A percentile compares a stretch with the other conserved stretches of the same genome.
Evolutionary conservation across 139 green algal genomes (phyloP).

Genomic region (Tetradesmus lagerheimii): DNA sequence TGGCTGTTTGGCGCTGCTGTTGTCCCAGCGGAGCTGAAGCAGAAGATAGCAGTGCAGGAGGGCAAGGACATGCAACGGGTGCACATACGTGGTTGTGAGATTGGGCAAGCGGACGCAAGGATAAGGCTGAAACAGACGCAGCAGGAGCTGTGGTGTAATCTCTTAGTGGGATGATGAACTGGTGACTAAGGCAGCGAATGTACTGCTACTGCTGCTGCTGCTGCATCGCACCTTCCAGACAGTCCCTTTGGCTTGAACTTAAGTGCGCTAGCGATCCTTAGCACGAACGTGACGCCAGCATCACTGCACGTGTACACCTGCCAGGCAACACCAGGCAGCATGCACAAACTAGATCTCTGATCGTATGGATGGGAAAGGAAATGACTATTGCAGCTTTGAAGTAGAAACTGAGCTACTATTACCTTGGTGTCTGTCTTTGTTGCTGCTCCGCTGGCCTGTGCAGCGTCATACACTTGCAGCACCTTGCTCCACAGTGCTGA

Average conservation of each 20-base stretch:
- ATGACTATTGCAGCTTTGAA: background rate
- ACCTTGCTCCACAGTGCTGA: background rate
- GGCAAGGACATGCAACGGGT: background rate
- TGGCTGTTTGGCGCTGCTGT: background rate
- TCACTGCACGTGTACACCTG: background rate
- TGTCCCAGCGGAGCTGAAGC: background rate
- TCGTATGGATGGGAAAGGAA: no score
- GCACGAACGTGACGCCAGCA: conserved; percentile 58
- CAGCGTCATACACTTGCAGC: conserved; percentile 30
- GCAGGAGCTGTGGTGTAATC: no score
- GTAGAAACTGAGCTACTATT: background rate
- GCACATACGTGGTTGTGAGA: background rate
- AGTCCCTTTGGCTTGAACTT: conserved; percentile 76
- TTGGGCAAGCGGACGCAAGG: background rate
- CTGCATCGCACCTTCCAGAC: background rate
- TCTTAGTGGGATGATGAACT: no score
- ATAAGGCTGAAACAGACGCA: no score
- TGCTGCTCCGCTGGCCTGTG: conserved; percentile 33
- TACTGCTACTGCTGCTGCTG: background rate
- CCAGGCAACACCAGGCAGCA: background rate
- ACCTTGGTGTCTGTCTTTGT: conserved; percentile 44
- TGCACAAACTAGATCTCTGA: no score
- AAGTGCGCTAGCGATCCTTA: conserved; percentile 73
- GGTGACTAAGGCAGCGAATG: background rate
- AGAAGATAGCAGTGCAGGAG: background rate